Base-by-base conservation (phyloP, 352 stramenopile genomes). In the Aphanomyces euteiches region DNA sequence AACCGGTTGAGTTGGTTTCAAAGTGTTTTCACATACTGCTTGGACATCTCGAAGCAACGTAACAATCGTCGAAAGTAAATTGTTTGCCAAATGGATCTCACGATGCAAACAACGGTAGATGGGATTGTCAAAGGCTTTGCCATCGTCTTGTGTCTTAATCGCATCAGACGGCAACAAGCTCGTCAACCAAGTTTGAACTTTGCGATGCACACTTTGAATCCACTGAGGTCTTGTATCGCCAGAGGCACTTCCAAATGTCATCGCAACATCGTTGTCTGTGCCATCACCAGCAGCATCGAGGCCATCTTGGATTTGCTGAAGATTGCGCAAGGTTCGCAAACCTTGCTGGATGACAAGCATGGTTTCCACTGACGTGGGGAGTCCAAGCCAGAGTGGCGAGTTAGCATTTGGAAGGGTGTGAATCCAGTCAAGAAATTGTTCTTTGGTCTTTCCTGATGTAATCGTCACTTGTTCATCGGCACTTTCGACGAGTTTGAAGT, bases 351-450 rank as follows among this genome's bases (percentile, higher is more conserved):
- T 90, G 21, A 98, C 76, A 34, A 97, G 78, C 76, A 95, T 92
- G 10, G 77, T 93, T 74, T 98, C 94, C 1, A 93, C 94, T 1
- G 92, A 98, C n/a, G 83, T 80, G 21, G 91, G 88, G 17, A 98
- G 77, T 7, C 93, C 94, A 56, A 98, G 87, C 94, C 94, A 98
- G 12, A 85, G 90, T 39, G 94, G 94, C 54, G 90, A 85, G 72
- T 98, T 98, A 21, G 84, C 90, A 17, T 82, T 91, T 13, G 93
- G 91, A 6, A 98, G 78, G 39, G 73, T 57, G 39, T 93, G 74
- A 13, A 97, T 83, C 93, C 94, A 98, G 2, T 90, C 79, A 76
- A 97, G 83, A 64, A 98, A 98, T 36, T 96, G 90, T 40, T 90
- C 79, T 63, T 95, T 97, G 1, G 85, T 96, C 53, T 93, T 96